phyloP scores from a whole-genome alignment of 2,329 filamentous ascomycete species.

The Ophiosphaerella korrae region DNA sequence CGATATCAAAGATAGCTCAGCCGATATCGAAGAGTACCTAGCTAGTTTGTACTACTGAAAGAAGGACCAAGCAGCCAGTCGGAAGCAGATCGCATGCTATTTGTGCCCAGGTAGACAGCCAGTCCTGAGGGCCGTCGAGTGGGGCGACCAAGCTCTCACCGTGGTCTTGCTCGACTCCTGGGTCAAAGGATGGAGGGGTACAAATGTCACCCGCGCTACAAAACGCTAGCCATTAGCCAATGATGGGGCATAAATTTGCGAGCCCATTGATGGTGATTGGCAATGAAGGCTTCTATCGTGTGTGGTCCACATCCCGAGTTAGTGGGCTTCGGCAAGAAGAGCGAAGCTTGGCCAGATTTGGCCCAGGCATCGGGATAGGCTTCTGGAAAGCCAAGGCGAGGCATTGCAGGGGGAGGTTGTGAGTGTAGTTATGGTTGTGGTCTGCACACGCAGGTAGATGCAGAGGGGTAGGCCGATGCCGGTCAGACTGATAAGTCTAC shows the following conservation, averaged over 20 bases:
- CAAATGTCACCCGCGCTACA: constrained; percentile 20
- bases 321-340: constrained; percentile 22
- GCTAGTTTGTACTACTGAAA: constrained; percentile 21
- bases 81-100: constrained; percentile 20
- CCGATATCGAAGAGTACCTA: constrained; percentile 23
- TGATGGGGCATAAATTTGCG: constrained; percentile 20
- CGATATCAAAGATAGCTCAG: constrained; percentile 24
- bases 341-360: constrained; percentile 21
- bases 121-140: constrained; percentile 19
- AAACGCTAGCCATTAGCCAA: constrained; percentile 31
- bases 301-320: constrained; percentile 10
- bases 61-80: constrained; percentile 11
- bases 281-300: neutral
- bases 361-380: constrained; percentile 25
- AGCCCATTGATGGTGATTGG: constrained; percentile 25
- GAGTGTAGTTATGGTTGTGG: neutral
- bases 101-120: constrained; percentile 19
- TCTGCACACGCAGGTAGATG: too few relatives aligned
- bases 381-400: constrained; percentile 6
- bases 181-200: constrained; percentile 25
- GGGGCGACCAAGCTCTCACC: constrained; percentile 18
- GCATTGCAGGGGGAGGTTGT: neutral
- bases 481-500: too few relatives aligned
- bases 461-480: too few relatives aligned
- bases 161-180: constrained; percentile 18